Evolutionary conservation across 768 basidiomycete genomes (phyloP).

Genomic region (Agaricus subrufescens): DNA sequence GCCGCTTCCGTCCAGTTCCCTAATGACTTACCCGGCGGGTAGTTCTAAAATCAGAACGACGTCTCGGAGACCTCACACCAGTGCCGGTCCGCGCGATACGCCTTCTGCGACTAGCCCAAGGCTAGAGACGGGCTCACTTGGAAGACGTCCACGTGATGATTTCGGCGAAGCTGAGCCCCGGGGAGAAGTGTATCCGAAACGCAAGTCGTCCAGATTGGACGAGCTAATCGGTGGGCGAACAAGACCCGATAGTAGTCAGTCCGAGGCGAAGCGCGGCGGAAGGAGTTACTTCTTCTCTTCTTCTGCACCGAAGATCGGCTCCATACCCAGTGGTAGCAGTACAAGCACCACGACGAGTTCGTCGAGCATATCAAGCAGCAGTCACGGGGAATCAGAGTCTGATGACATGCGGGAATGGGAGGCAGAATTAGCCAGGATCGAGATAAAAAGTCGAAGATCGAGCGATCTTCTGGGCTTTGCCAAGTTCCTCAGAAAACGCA

Average conservation of each 20-base stretch:
- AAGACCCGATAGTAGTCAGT: constrained; percentile 9
- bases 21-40: not conserved
- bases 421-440: constrained; percentile 69
- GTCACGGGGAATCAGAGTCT: constrained; percentile 9
- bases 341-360: constrained; percentile 26
- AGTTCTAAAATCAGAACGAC: constrained; percentile 11
- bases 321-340: constrained; percentile 30
- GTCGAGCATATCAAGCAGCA: constrained; percentile 24
- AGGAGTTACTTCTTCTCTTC: constrained; percentile 15
- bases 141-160: constrained; percentile 2
- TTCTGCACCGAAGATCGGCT: constrained; percentile 14
- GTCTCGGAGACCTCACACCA: constrained; percentile 63
- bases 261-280: constrained; percentile 8
- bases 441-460: constrained; percentile 50
- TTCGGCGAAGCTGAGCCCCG: not conserved
- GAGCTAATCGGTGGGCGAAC: not conserved
- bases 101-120: constrained; percentile 22
- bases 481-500: constrained; percentile 30
- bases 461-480: constrained; percentile 45
- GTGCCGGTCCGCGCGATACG: constrained; percentile 66
- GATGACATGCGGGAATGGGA: constrained; percentile 66
- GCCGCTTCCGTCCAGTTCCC: constrained; percentile 23
- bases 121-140: constrained; percentile 7
- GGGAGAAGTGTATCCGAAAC: constrained; percentile 10
- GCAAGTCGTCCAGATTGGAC: constrained; percentile 9